phyloP scores from a whole-genome alignment of 2,329 filamentous ascomycete genomes.

The Scedosporium minutisporum region DNA sequence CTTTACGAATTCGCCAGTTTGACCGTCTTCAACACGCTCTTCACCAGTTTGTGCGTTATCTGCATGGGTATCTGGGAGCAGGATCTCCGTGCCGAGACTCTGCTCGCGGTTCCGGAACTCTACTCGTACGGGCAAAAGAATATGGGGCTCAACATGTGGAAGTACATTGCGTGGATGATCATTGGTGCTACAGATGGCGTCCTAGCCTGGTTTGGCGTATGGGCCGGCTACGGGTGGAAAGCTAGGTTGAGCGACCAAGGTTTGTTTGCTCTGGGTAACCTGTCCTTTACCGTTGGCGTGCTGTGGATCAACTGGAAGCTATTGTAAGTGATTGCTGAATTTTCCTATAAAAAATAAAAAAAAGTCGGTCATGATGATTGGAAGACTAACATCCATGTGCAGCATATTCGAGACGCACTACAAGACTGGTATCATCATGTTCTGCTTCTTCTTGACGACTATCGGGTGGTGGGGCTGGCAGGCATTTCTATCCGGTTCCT shows the following conservation, averaged over 20 bases:
- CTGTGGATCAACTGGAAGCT: slow-evolving; percentile 68
- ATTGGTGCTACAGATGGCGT: slow-evolving; percentile 65
- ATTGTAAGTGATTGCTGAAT: slow-evolving; percentile 41
- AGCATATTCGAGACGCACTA: slow-evolving; percentile 69
- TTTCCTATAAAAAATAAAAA: not conserved
- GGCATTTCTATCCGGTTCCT: slow-evolving; percentile 56
- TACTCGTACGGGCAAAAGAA: slow-evolving; percentile 73
- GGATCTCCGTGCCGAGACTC: slow-evolving; percentile 71
- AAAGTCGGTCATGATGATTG: no score
- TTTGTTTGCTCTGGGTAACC: slow-evolving; percentile 63
- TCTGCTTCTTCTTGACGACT: slow-evolving; percentile 48
- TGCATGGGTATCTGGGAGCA: slow-evolving; percentile 88
- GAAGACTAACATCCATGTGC: not conserved
- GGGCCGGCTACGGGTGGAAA: slow-evolving; percentile 37
- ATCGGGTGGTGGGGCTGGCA: slow-evolving; percentile 67
- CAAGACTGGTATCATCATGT: slow-evolving; percentile 56
- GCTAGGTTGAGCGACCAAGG: slow-evolving; percentile 52
- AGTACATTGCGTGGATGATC: slow-evolving; percentile 71
- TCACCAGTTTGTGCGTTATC: slow-evolving; percentile 82
- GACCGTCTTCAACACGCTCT: slow-evolving; percentile 89
- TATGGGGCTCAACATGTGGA: slow-evolving; percentile 61
- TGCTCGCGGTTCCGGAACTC: slow-evolving; percentile 86
- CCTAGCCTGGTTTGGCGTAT: slow-evolving; percentile 59
- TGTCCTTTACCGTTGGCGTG: slow-evolving; percentile 63
- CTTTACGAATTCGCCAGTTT: slow-evolving; percentile 81